These are phyloP conservation scores for Hebeloma cylindrosporum DNA, from an alignment of 768 basidiomycete species.

Conservation along the genomic window DNA sequence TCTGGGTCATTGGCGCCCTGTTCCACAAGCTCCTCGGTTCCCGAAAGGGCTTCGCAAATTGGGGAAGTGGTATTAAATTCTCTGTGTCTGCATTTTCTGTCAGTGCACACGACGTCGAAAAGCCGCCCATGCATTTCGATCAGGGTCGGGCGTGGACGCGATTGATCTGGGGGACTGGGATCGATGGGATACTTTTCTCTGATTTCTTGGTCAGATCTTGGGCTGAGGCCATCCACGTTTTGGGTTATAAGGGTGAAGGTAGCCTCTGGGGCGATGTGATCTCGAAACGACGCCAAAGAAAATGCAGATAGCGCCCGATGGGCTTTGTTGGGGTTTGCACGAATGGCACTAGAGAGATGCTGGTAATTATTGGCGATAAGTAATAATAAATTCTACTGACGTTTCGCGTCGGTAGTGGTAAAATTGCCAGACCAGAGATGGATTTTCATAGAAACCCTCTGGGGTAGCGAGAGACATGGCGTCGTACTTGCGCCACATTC, in stretches of 20 bases:
- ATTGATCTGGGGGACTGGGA: conserved; percentile 7
- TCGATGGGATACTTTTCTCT: conserved; percentile 18
- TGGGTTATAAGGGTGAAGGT: conserved; percentile 57
- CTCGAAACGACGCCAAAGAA: conserved; percentile 37
- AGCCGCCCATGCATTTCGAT: conserved; percentile 67
- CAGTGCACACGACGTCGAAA: conserved; percentile 53
- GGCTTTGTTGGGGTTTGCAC: conserved; percentile 53
- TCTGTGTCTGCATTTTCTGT: conserved; percentile 36
- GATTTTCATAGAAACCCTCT: conserved; percentile 47
- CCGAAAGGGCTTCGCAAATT: conserved; percentile 43
- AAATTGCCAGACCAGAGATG: conserved; percentile 60
- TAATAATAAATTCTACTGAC: conserved; percentile 30
- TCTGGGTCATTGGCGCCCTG: conserved; percentile 33
- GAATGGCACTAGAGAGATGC: conserved; percentile 38
- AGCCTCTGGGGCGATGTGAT: conserved; percentile 40
- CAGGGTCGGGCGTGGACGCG: conserved; percentile 34
- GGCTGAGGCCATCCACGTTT: conserved; percentile 59
- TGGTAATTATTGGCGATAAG: background rate
- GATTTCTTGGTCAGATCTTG: conserved; percentile 35
- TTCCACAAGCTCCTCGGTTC: conserved; percentile 42
- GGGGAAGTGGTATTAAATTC: conserved; percentile 43
- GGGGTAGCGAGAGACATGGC: conserved; percentile 54
- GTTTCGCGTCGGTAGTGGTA: conserved; percentile 60
- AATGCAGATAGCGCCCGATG: conserved; percentile 51
- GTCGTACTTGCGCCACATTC: conserved; percentile 51